phyloP scores from a whole-genome alignment of 257 asterid genomes.

The Forsythia viridissima region DNA sequence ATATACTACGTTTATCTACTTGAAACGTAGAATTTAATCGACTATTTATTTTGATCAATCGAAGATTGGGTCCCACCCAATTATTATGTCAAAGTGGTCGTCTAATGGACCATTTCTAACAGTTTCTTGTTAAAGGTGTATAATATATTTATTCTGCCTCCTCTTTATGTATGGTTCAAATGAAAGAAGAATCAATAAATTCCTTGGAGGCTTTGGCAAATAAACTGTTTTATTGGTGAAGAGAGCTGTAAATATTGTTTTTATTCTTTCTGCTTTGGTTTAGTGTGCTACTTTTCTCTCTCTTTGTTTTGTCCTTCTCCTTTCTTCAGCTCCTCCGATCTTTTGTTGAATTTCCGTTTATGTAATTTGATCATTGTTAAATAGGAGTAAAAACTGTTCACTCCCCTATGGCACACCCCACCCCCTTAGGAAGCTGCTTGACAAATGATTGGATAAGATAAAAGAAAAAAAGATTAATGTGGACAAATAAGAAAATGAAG shows the following conservation, averaged over 20 bases:
- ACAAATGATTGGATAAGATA: no score
- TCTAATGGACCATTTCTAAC: no score
- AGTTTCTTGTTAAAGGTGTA: slow-evolving; percentile 36
- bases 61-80: no score
- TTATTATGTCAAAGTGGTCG: no score
- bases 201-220: slow-evolving; percentile 69
- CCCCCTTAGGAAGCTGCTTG: no score
- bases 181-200: slow-evolving; percentile 28
- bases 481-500: no score
- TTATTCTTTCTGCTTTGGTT: slow-evolving; percentile 15
- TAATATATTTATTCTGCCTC: slow-evolving; percentile 63
- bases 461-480: no score
- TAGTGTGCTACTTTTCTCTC: slow-evolving; percentile 20
- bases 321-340: slow-evolving; percentile 16
- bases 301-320: neutral
- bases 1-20: no score
- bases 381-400: neutral
- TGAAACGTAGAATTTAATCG: no score
- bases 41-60: no score
- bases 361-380: slow-evolving; percentile 42
- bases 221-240: slow-evolving; percentile 68
- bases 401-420: no score
- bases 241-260: slow-evolving; percentile 62
- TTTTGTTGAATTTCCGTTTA: slow-evolving; percentile 41
- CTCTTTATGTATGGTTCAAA: slow-evolving; percentile 18